Conservation (phyloP, 495 filamentous ascomycete species). For the Pseudotulostoma volvatum region DNA sequence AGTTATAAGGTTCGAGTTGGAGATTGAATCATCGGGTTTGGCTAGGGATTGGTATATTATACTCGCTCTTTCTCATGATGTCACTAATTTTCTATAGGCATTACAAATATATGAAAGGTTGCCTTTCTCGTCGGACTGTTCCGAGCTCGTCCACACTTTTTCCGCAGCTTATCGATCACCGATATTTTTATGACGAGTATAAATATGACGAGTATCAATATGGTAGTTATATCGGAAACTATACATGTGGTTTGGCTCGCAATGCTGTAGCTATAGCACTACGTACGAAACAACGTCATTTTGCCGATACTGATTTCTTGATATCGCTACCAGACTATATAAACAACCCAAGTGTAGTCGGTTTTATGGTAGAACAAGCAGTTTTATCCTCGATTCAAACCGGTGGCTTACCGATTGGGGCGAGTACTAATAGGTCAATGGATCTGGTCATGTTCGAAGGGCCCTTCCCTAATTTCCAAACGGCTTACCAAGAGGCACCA, state of each 20-base stretch:
- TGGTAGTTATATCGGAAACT: background rate
- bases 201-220: background rate
- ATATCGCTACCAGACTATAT: background rate
- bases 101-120: background rate
- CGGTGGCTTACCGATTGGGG: background rate
- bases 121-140: background rate
- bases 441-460: background rate
- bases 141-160: background rate
- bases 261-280: background rate
- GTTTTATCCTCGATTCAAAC: background rate
- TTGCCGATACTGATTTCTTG: background rate
- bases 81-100: background rate
- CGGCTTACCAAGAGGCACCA: background rate
- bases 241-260: background rate
- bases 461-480: background rate
- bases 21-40: background rate
- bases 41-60: background rate
- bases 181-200: background rate
- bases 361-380: background rate
- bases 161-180: background rate
- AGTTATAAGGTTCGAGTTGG: background rate
- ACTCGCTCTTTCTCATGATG: background rate
- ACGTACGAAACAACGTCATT: background rate
- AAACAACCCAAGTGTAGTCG: background rate
- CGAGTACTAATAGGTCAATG: background rate